Evolutionary conservation across 768 basidiomycete species (phyloP), one percentile per base, ranked within the genome.

Genomic region (Rubroboletus satanas): DNA sequence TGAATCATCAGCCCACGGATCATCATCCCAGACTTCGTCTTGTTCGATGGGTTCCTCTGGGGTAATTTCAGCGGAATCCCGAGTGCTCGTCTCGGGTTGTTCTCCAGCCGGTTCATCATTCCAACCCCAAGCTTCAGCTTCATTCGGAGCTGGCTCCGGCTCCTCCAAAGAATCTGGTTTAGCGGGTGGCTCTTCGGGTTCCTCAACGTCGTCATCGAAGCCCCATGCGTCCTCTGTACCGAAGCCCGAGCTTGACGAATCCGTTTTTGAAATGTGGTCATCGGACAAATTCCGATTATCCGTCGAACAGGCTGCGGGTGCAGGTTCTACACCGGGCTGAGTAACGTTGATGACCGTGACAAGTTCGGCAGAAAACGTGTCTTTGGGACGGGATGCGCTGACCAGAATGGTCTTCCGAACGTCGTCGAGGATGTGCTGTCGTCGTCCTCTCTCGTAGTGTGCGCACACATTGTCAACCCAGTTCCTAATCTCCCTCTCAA

Each of bases 81-180:
- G 49, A 23, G 18, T 28, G 5, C 43, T 49, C 15, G 75, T 76
- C 14, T 63, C 50, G 4, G 68, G 55, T 31, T 69, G 69, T 42
- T 62, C 71, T n/a, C 70, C 58, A n/a, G 54, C 39, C 23, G 32
- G 4, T 45, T 69, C 75, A 31, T 83, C 82, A 37, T 88, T 84
- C 84, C 84, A 90, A 3, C 85, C 90, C 90, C 90, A 92, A 0
- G 87, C 83, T 60, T 86, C 83, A 15, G 87, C 83, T 60, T 86
- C 83, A 15, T 69, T 74, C 9, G 81, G 69, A 58, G 82, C 61
- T 14, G 74, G 68, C 26, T 77, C 77, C 5, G 64, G 48, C 28
- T 64, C 62, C 50, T 49, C 54, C 35, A 23, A 56, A 6, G 60
- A 55, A 35, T 58, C 64, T 6, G 56, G 51, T 47, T 68, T 67